These are phyloP conservation scores for Aspergillus sclerotiicarbonarius DNA, from an alignment of 495 filamentous ascomycete species.

Conservation along the genomic window DNA sequence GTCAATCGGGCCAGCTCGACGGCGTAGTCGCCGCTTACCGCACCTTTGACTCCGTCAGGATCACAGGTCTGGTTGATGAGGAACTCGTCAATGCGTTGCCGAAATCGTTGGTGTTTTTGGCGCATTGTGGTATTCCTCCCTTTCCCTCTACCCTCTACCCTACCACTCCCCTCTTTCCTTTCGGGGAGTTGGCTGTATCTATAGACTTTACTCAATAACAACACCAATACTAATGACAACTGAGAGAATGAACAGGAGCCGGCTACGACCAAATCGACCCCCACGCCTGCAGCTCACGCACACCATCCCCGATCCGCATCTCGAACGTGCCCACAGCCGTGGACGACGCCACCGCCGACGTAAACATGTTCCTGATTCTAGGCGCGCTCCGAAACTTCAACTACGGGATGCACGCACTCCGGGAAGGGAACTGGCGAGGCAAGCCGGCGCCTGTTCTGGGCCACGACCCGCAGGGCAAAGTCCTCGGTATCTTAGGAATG, in stretches of 20 bases:
- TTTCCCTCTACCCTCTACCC: not conserved
- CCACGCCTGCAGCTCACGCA: slow-evolving; percentile 61
- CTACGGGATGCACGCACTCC: slow-evolving; percentile 57
- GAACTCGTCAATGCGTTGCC: slow-evolving; percentile 64
- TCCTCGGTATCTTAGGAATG: slow-evolving; percentile 79
- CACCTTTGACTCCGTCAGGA: slow-evolving; percentile 60
- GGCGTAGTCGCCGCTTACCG: slow-evolving; percentile 70
- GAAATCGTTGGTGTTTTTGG: slow-evolving; percentile 50
- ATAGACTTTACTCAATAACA: too few species aligned
- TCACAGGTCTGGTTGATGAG: slow-evolving; percentile 62
- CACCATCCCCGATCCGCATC: slow-evolving; percentile 56
- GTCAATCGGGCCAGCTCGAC: slow-evolving; percentile 63
- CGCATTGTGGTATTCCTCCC: slow-evolving; percentile 49
- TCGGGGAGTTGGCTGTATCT: too few species aligned
- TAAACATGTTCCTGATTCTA: slow-evolving; percentile 73
- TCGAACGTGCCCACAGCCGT: slow-evolving; percentile 81
- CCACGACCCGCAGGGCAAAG: slow-evolving; percentile 64
- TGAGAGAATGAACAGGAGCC: too few species aligned
- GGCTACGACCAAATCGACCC: slow-evolving; percentile 82
- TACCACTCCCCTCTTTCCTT: too few species aligned
- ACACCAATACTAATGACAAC: too few species aligned
- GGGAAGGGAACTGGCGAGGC: slow-evolving; percentile 58
- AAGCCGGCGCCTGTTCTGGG: slow-evolving; percentile 47
- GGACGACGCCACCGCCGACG: slow-evolving; percentile 78
- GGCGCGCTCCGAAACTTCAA: slow-evolving; percentile 74